Evolutionary conservation across 257 asterid genomes (phyloP), one percentile per base, ranked within the genome.

Genomic region (Rehmannia glutinosa): DNA sequence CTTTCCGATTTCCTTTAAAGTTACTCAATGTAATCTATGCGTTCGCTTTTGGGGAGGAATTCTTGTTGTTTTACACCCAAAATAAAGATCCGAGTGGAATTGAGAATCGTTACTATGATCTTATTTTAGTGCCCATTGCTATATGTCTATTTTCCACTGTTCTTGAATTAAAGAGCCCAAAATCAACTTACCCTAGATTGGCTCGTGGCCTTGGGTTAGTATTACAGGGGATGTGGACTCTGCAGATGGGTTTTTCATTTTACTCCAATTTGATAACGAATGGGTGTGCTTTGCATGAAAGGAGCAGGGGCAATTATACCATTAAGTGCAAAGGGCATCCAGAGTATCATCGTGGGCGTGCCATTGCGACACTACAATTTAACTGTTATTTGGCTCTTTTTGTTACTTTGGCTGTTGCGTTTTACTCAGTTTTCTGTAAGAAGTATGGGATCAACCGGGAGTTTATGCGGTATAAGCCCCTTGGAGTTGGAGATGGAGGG

Each of bases 211-310:
- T 93, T 47, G 99, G 97, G 63, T 62, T 93, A 60, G 75, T 83
- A 53, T 64, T 83, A 20, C 96, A 93, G 74, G 99, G 99, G 8
- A 75, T 81, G 85, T 93, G 99, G 99, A 78, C 78, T 68, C 75
- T 93, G 65, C 99, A 93, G 62, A 93, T 93, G 97, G 99, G 99
- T 2, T 83, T 90, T 66, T 85, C 99, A 4, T 86, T 93, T 72
- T 85, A 78, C 89, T 78, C 97, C 15, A 90, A 81, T 36, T 47
- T 82, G 77, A 85, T 87, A 13, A 75, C 85, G 0, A 72, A 77
- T n/a, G 99, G 99, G 16, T 93, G 99, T 64, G 55, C 75, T 60
- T 79, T 93, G 88, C 86, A 82, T 33, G 82, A 77, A 47, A 88
- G 76, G 81, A 90, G 97, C 74, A 82, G 95, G 73, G 99, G 96